Base-by-base conservation (phyloP, 495 filamentous ascomycete genomes). In the Trichoderma gamsii region DNA sequence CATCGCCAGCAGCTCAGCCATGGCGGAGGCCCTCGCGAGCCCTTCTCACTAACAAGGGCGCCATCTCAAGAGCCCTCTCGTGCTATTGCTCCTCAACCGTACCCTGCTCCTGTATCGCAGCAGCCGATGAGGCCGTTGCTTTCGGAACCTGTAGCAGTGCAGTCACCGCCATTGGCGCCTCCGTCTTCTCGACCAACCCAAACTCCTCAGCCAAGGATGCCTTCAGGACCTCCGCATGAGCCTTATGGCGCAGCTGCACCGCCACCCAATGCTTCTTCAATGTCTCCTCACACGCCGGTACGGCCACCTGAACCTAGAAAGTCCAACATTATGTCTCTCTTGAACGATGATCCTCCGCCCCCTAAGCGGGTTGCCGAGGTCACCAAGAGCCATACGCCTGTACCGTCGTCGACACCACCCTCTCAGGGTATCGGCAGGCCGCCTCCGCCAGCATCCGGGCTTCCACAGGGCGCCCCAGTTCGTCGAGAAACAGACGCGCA, bases 301-400 rank as follows among this genome's bases (percentile, higher is more conserved):
- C 77, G 76, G 16, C 74, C 77, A 3, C 71, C 77, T 0, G 77
- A 80, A 69, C 73, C 68, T 15, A 72, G 78, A n/a, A 82, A 82
- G 69, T 82, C 79, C 64, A 83, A 70, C n/a, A 70, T 83, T 66
- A 81, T 82, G 77, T 78, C 80, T n/a, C 71, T 83, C 63, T 72
- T 83, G 25, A 83, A 83, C 70, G 79, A 82, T 51, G 81, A 82
- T 27, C 75, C 77, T n/a, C 76, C 80, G 13, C 74, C 80, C 13
- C 68, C 76, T 65, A 82, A 81, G 72, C 74, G 81, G 65, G 70
- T 81, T 29, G 63, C 56, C 64, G 81, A 84, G 23, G 73, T 81
- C 13, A 69, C 79, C 41, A 66, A 61, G 27, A 61, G 11, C 27
- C 41, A 67, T 11, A 43, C 71, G n/a, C 59, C 72, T 8, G 51